phyloP scores from a whole-genome alignment of 495 filamentous ascomycete genomes.

The Bombardia bombarda region DNA sequence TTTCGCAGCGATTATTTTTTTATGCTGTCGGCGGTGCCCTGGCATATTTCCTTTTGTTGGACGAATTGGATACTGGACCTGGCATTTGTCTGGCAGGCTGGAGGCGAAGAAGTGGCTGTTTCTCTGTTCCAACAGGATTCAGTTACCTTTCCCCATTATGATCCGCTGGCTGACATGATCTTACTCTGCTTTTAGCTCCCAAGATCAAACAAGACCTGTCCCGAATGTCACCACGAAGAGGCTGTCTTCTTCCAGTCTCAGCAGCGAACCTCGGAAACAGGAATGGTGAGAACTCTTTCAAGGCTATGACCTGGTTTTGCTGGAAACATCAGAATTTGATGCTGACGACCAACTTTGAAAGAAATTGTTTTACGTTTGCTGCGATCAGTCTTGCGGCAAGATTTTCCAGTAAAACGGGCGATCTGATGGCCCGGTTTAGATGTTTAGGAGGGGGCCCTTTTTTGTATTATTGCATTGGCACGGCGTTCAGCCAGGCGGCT shows the following conservation, averaged over 20 bases:
- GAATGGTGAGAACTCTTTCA: constrained; percentile 66
- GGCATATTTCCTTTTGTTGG: no score
- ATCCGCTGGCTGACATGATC: constrained; percentile 36
- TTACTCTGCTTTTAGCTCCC: constrained; percentile 61
- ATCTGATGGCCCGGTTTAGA: constrained; percentile 7
- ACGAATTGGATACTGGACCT: neutral
- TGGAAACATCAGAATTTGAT: no score
- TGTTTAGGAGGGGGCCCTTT: constrained; percentile 2
- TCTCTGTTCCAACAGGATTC: neutral
- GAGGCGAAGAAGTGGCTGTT: neutral
- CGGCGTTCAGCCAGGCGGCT: neutral
- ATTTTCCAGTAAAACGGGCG: constrained; percentile 63
- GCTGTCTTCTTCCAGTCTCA: constrained; percentile 98
- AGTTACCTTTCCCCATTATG: constrained; percentile 1
- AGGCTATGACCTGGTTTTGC: neutral
- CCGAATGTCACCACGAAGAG: constrained; percentile 73
- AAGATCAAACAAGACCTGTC: constrained; percentile 72
- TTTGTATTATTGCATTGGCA: neutral
- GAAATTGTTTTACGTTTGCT: constrained; percentile 98
- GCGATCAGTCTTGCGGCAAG: constrained; percentile 61
- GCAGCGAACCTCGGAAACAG: constrained; percentile 90
- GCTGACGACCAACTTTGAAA: no score
- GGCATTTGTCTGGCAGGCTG: neutral
- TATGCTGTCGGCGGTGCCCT: no score
- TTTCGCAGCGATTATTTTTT: no score